Evolutionary conservation across 208 protist genomes (phyloP), one percentile per base, ranked within the genome.

Genomic region (Wallacemonas sp.): DNA sequence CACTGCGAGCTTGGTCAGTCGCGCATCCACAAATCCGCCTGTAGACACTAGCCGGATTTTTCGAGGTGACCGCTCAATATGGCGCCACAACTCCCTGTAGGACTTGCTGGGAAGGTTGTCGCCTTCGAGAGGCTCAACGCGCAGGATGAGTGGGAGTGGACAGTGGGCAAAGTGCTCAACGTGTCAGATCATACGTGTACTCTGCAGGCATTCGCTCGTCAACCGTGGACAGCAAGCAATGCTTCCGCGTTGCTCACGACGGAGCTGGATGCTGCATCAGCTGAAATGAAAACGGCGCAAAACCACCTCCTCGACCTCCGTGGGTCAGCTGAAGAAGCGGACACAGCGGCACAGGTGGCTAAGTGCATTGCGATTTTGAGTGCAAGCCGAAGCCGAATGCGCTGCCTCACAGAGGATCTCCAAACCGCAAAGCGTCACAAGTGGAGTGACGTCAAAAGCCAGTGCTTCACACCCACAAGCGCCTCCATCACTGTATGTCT

Each of bases 261-360:
- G 8, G 52, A 58, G n/a, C 52, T 58, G 32, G 19, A 58, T 26
- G 32, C 29, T 24, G 29, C 52, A 4, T 19, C 52, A 19, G 19
- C 26, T 21, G 21, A 19, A 23, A 16, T 58, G 26, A 58, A 39
- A 27, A 24, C 52, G 2, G 52, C 52, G 4, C 52, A 58, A 58
- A 58, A 58, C n/a, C 30, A 21, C 9, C 52, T 58, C 30, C 52
- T 58, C 52, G 52, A 58, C 52, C 52, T 58, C n/a, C 52, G 52
- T 27, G 52, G 52, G 8, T 24, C 17, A 5, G 52, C 34, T 0
- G 52, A 58, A 38, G 29, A 5, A 17, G 5, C 17, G 11, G n/a
- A 6, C 19, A 34, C 52, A 8, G 30, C 52, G 8, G 30, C 34
- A 21, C 29, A 58, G 11, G 43, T 65, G 27, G 36, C 60, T 2